Evolutionary conservation across 2,329 filamentous ascomycete genomes (phyloP).

Genomic region (Trichoderma sp.): DNA sequence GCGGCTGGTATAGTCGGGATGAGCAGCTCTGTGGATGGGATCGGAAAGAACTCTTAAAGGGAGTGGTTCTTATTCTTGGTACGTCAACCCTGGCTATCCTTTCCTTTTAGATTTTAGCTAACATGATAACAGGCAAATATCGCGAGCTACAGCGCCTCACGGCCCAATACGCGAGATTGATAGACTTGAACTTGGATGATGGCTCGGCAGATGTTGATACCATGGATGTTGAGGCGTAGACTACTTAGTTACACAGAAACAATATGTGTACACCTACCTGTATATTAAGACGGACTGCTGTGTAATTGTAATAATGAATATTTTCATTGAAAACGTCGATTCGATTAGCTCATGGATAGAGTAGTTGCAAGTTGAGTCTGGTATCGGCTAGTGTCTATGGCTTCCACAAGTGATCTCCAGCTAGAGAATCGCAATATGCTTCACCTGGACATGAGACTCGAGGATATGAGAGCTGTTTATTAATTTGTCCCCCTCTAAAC

Average conservation of each 20-base stretch:
- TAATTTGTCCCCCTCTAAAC: neutral
- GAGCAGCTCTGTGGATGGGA: slow-evolving; percentile 88
- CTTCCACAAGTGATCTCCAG: neutral
- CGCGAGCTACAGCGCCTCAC: slow-evolving; percentile 90
- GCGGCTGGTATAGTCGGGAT: slow-evolving; percentile 28
- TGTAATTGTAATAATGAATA: neutral
- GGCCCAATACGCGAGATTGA: slow-evolving; percentile 87
- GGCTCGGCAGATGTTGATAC: slow-evolving; percentile 44
- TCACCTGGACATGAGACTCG: neutral
- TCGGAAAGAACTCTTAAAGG: slow-evolving; percentile 80
- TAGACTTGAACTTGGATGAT: slow-evolving; percentile 59
- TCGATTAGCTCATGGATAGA: neutral
- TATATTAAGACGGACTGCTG: neutral
- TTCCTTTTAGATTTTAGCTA: slow-evolving; percentile 27
- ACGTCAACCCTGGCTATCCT: slow-evolving; percentile 29
- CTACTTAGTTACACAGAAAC: neutral
- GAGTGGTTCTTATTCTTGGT: slow-evolving; percentile 91
- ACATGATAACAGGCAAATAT: slow-evolving; percentile 71
- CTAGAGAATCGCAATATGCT: neutral
- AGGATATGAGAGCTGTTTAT: neutral
- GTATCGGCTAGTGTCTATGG: neutral
- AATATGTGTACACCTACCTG: neutral
- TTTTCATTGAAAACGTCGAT: neutral
- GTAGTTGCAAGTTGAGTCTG: neutral
- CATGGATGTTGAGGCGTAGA: slow-evolving; percentile 42